Conservation (phyloP, 192 early-diverging fungal species). For the Ambispora gerdemannii region DNA sequence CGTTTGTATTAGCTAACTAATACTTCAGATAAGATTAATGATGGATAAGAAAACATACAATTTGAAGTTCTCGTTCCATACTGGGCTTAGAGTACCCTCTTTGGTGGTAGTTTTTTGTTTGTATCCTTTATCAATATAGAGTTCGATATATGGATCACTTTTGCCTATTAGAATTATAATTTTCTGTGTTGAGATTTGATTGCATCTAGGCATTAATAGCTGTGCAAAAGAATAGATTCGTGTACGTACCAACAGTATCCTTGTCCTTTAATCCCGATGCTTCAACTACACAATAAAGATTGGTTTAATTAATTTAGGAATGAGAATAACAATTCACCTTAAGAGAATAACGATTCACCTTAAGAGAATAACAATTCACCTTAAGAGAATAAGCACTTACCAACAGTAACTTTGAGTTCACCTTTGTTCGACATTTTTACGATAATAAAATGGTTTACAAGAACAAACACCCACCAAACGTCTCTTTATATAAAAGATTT, state of each 20-base stretch:
- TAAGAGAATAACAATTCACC: background rate
- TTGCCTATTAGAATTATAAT: background rate
- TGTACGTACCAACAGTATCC: conserved; percentile 34
- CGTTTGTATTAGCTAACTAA: background rate
- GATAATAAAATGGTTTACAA: no score
- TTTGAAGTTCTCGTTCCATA: conserved; percentile 36
- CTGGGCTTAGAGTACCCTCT: conserved; percentile 22
- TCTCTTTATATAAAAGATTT: no score
- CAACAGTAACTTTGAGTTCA: conserved; percentile 24
- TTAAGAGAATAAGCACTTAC: background rate
- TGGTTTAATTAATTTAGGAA: no score
- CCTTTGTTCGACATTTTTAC: no score
- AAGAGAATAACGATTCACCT: background rate
- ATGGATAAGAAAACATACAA: conserved; percentile 20
- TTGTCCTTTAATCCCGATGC: conserved; percentile 34
- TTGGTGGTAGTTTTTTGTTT: conserved; percentile 31
- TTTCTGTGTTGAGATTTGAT: background rate
- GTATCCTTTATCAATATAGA: conserved; percentile 33
- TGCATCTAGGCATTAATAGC: background rate
- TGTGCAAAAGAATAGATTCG: no score
- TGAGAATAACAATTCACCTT: background rate
- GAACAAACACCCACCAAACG: no score
- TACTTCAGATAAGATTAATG: background rate
- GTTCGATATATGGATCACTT: conserved; percentile 26
- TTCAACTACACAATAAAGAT: conserved; percentile 30